A percentile compares a stretch with the other conserved stretches of the same genome.
phyloP scores from a whole-genome alignment of 2,329 filamentous ascomycete species.

The Ascomycota sp. region DNA sequence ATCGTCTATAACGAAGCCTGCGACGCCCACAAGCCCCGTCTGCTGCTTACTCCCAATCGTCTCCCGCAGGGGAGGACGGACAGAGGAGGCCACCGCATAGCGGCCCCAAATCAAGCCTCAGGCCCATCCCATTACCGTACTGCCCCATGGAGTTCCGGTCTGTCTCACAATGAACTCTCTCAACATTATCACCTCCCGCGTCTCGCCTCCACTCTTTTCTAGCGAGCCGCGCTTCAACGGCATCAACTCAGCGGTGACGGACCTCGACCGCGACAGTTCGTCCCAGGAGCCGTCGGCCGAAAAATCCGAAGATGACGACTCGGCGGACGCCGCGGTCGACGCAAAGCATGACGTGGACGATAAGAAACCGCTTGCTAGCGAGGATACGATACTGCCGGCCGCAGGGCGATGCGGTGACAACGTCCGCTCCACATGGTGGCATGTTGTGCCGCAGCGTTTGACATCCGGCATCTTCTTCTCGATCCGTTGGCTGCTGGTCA shows the following conservation, averaged over 20 bases:
- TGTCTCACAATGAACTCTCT: slow-evolving; percentile 74
- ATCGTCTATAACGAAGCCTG: too few species aligned
- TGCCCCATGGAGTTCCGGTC: slow-evolving; percentile 30
- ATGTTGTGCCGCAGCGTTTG: slow-evolving; percentile 42
- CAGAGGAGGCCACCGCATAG: too few species aligned
- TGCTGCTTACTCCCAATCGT: too few species aligned
- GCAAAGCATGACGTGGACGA: slow-evolving; percentile 15
- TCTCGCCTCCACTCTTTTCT: slow-evolving; percentile 38
- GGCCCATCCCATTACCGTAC: slow-evolving; percentile 1
- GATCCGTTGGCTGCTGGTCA: slow-evolving; percentile 55
- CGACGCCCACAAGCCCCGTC: too few species aligned
- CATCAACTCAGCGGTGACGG: slow-evolving; percentile 27
- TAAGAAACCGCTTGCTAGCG: slow-evolving; percentile 18
- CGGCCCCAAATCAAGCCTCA: neutral
- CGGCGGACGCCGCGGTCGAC: slow-evolving; percentile 5
- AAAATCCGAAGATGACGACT: slow-evolving; percentile 14
- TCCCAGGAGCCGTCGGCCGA: slow-evolving; percentile 8
- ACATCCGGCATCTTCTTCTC: slow-evolving; percentile 51
- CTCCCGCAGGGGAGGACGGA: too few species aligned
- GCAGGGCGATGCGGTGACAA: too few species aligned
- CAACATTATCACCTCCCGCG: slow-evolving; percentile 76
- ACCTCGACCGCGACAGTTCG: slow-evolving; percentile 20
- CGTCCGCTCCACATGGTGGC: slow-evolving; percentile 25
- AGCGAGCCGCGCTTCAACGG: slow-evolving; percentile 37
- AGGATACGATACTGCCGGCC: slow-evolving; percentile 43